These are phyloP conservation scores for Gleditsia sinensis DNA, from an alignment of 306 rosid species.

Conservation along the genomic window DNA sequence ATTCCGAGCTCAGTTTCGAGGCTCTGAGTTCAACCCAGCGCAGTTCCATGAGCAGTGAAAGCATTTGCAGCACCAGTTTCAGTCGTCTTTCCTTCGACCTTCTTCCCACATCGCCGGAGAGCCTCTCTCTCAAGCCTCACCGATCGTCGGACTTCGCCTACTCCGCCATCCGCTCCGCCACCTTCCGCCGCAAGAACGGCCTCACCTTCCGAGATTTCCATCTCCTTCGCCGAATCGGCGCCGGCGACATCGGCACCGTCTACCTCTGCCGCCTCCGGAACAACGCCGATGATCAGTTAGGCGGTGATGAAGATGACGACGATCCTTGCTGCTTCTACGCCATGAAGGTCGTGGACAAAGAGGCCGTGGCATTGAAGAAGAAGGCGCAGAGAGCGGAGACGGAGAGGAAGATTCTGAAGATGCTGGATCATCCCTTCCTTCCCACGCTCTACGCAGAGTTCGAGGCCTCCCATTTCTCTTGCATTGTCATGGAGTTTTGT, in stretches of 20 bases:
- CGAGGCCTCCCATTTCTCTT: slow-evolving; percentile 88
- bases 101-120: slow-evolving; percentile 49
- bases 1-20: slow-evolving; percentile 64
- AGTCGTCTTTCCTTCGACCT: slow-evolving; percentile 90
- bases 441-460: slow-evolving; percentile 93
- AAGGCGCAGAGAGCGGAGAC: slow-evolving; percentile 82
- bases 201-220: slow-evolving; percentile 84
- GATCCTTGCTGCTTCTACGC: slow-evolving; percentile 57
- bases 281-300: slow-evolving; percentile 14
- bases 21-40: slow-evolving; percentile 56
- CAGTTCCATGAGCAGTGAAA: slow-evolving; percentile 84
- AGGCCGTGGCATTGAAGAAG: slow-evolving; percentile 76
- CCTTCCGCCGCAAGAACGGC: slow-evolving; percentile 46
- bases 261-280: slow-evolving; percentile 72
- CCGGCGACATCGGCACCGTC: slow-evolving; percentile 96
- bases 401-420: slow-evolving; percentile 91
- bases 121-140: slow-evolving; percentile 71
- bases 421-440: slow-evolving; percentile 92
- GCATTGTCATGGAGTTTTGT: slow-evolving; percentile 97
- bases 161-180: slow-evolving; percentile 71
- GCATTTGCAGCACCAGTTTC: slow-evolving; percentile 78
- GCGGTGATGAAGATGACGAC: slow-evolving; percentile 19
- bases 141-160: slow-evolving; percentile 93
- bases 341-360: slow-evolving; percentile 96
- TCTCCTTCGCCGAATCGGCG: slow-evolving; percentile 76